Percentiles rank a stretch among this genome's conserved stretches.
Evolutionary conservation across 2,329 filamentous ascomycete species (phyloP).

Genomic region (Beauveria australis): DNA sequence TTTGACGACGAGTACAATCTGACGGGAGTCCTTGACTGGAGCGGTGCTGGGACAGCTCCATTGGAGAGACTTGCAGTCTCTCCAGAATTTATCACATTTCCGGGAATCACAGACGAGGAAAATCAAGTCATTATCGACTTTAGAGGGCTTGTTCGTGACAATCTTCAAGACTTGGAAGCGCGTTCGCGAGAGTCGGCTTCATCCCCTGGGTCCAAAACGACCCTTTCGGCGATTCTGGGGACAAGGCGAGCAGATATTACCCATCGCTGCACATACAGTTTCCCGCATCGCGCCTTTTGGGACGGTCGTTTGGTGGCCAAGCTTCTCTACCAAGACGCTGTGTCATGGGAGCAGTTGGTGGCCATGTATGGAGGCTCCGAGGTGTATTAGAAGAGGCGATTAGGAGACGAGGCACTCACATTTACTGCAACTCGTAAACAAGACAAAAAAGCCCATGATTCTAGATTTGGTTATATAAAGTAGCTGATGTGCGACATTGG

Average conservation of each 20-base stretch:
- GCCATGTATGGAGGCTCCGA: slow-evolving; percentile 14
- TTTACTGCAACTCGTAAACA: not conserved
- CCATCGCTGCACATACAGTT: slow-evolving; percentile 17
- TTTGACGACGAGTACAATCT: slow-evolving; percentile 33
- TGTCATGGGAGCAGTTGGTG: slow-evolving; percentile 19
- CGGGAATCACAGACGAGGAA: slow-evolving; percentile 15
- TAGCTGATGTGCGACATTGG: too few relatives aligned
- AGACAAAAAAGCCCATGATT: not conserved
- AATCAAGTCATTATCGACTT: not conserved
- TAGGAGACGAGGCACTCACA: not conserved
- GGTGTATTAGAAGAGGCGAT: not conserved
- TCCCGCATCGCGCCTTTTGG: slow-evolving; percentile 13
- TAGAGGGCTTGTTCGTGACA: not conserved
- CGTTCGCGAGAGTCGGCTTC: not conserved
- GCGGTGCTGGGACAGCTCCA: slow-evolving; percentile 24
- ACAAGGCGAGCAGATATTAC: slow-evolving; percentile 16
- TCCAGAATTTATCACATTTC: slow-evolving; percentile 25
- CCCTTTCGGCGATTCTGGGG: slow-evolving; percentile 16
- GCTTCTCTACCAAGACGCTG: slow-evolving; percentile 15
- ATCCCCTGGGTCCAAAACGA: slow-evolving; percentile 11
- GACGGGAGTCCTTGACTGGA: slow-evolving; percentile 29
- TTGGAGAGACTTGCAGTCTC: slow-evolving; percentile 27
- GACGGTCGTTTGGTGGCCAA: slow-evolving; percentile 15
- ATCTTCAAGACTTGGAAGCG: not conserved
- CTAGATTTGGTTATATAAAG: too few relatives aligned